These are phyloP conservation scores for Davidsoniella australis DNA, from an alignment of 2,329 filamentous ascomycete species.

Conservation along the genomic window DNA sequence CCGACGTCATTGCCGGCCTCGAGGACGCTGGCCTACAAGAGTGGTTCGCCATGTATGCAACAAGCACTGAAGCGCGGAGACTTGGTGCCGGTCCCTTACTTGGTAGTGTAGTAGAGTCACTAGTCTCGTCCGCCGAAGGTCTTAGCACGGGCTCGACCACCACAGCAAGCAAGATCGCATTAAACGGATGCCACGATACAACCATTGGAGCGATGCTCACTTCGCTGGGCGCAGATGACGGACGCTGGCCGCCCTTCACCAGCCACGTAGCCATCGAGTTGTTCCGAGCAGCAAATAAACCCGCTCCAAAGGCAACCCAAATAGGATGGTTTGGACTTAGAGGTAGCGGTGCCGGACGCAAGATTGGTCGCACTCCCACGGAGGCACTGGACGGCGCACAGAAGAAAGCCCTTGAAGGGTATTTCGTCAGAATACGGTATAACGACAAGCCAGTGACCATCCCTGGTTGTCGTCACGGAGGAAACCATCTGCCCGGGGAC, in stretches of 20 bases:
- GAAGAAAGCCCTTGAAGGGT: slow-evolving; percentile 45
- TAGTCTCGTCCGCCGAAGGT: slow-evolving; percentile 46
- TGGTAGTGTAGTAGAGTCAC: slow-evolving; percentile 64
- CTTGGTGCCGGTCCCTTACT: slow-evolving; percentile 74
- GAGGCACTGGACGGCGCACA: slow-evolving; percentile 39
- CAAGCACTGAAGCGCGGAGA: slow-evolving; percentile 72
- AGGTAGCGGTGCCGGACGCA: neutral
- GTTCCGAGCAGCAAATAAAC: slow-evolving; percentile 34
- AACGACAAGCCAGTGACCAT: slow-evolving; percentile 72
- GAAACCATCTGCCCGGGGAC: slow-evolving; percentile 75
- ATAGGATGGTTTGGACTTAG: neutral
- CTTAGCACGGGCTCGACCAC: slow-evolving; percentile 24
- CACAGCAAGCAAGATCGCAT: slow-evolving; percentile 39
- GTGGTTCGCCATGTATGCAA: slow-evolving; percentile 78
- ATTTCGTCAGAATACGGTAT: slow-evolving; percentile 81
- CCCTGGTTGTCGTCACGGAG: slow-evolving; percentile 58
- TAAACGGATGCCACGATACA: slow-evolving; percentile 86
- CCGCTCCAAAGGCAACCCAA: slow-evolving; percentile 1
- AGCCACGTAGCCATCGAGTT: slow-evolving; percentile 84
- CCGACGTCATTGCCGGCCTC: slow-evolving; percentile 49
- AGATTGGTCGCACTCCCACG: slow-evolving; percentile 17
- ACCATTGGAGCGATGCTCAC: slow-evolving; percentile 67
- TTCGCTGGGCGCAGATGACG: slow-evolving; percentile 62
- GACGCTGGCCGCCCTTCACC: slow-evolving; percentile 81
- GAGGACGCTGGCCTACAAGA: slow-evolving; percentile 70